Evolutionary conservation across 345 rosid species (phyloP).

Genomic region (Mangifera indica): DNA sequence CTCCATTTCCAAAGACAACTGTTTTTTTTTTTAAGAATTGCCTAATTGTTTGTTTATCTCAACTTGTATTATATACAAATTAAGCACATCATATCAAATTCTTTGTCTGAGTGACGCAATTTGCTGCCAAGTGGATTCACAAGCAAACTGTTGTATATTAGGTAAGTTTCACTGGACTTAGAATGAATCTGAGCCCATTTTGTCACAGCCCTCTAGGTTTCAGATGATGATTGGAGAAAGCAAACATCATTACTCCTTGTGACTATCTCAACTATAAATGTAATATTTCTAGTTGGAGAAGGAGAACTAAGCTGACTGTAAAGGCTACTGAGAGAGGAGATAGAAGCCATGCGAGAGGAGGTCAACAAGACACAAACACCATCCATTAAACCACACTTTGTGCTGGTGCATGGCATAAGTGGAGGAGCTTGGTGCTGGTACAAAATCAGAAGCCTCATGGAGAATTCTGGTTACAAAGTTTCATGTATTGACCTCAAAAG

Average conservation of each 20-base stretch:
- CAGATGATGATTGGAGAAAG: conserved; percentile 4
- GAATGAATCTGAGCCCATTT: conserved; percentile 1
- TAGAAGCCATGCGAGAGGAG: conserved; percentile 41
- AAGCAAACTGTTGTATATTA: not conserved
- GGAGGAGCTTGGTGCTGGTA: conserved; percentile 98
- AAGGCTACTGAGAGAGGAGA: not conserved
- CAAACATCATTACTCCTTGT: conserved; percentile 14
- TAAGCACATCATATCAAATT: not conserved
- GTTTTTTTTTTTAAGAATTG: not conserved
- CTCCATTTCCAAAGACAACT: conserved; percentile 28
- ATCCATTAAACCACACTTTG: conserved; percentile 51
- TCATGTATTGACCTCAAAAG: conserved; percentile 79
- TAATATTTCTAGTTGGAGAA: not conserved
- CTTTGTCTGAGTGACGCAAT: not conserved
- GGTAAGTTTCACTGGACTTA: not conserved
- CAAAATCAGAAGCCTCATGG: conserved; percentile 70
- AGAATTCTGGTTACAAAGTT: conserved; percentile 68
- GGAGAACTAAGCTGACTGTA: not conserved
- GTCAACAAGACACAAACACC: conserved; percentile 9
- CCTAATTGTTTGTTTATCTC: not conserved
- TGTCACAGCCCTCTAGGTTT: conserved; percentile 1
- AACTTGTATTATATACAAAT: not conserved
- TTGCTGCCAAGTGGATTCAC: conserved; percentile 1
- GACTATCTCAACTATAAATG: conserved; percentile 26
- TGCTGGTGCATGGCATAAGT: conserved; percentile 73